phyloP scores from a whole-genome alignment of 352 stramenopile species.

The Discostella stelligera region DNA sequence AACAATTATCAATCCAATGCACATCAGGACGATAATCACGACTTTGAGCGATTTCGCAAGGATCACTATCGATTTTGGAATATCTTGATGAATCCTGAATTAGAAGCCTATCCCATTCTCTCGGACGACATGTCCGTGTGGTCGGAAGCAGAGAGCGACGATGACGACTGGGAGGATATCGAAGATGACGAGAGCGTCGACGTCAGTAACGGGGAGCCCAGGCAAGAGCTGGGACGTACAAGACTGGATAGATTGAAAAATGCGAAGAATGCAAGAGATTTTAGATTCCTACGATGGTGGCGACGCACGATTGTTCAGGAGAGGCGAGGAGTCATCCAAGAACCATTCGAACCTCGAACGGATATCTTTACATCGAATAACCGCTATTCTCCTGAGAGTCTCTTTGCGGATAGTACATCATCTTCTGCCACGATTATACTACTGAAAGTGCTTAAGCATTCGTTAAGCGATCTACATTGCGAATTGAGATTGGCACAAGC shows the following conservation, averaged over 20 bases:
- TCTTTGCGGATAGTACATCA: conserved; percentile 7
- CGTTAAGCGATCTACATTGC: conserved; percentile 58
- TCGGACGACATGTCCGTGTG: neutral
- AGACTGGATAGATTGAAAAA: neutral
- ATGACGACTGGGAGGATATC: conserved; percentile 25
- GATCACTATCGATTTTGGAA: conserved; percentile 43
- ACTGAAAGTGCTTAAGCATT: conserved; percentile 60
- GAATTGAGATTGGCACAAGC: conserved; percentile 52
- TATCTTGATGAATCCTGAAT: conserved; percentile 34
- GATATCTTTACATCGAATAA: neutral
- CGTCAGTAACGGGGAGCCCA: neutral
- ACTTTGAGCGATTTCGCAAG: conserved; percentile 16
- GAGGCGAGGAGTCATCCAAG: conserved; percentile 6
- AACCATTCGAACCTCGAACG: neutral
- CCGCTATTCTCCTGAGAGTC: conserved; percentile 27
- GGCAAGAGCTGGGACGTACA: neutral
- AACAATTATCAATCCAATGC: neutral
- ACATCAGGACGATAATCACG: conserved; percentile 11
- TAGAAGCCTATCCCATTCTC: neutral
- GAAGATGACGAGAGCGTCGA: conserved; percentile 16
- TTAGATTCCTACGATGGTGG: conserved; percentile 52
- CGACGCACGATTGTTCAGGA: conserved; percentile 34
- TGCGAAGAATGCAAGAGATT: conserved; percentile 38
- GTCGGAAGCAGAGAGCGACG: neutral
- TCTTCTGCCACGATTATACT: conserved; percentile 35